Evolutionary conservation across 2,329 filamentous ascomycete genomes (phyloP).

Genomic region (Aureobasidium sp.): DNA sequence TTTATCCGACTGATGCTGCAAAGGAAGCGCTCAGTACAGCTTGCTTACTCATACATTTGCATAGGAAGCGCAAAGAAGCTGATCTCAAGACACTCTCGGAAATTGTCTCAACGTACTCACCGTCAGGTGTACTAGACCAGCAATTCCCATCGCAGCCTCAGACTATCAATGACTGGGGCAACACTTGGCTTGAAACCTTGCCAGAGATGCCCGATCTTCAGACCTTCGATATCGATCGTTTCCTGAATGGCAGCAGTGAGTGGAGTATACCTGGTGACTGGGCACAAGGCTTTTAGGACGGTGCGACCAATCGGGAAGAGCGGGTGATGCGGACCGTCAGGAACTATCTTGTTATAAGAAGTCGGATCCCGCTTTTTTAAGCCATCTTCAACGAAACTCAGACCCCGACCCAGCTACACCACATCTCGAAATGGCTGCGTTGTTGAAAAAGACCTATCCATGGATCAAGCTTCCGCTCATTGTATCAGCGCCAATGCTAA

Average conservation of each 20-base stretch:
- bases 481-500: not conserved
- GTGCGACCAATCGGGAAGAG: not conserved
- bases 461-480: slow-evolving; percentile 1
- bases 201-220: not conserved
- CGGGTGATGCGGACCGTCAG: not conserved
- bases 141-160: not conserved
- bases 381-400: not conserved
- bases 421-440: not conserved
- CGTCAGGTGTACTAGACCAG: not conserved
- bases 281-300: not conserved
- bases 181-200: not conserved
- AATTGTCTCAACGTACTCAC: not conserved
- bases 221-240: slow-evolving; percentile 6
- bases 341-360: not conserved
- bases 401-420: no score
- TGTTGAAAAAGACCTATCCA: not conserved
- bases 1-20: slow-evolving; percentile 30
- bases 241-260: not conserved
- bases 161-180: not conserved
- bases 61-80: slow-evolving; percentile 46
- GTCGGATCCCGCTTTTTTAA: not conserved
- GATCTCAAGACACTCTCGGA: slow-evolving; percentile 29
- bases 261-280: not conserved
- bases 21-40: slow-evolving; percentile 50
- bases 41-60: slow-evolving; percentile 46